Base-by-base conservation (phyloP, 2,329 filamentous ascomycete species). In the Epichloe aotearoae region DNA sequence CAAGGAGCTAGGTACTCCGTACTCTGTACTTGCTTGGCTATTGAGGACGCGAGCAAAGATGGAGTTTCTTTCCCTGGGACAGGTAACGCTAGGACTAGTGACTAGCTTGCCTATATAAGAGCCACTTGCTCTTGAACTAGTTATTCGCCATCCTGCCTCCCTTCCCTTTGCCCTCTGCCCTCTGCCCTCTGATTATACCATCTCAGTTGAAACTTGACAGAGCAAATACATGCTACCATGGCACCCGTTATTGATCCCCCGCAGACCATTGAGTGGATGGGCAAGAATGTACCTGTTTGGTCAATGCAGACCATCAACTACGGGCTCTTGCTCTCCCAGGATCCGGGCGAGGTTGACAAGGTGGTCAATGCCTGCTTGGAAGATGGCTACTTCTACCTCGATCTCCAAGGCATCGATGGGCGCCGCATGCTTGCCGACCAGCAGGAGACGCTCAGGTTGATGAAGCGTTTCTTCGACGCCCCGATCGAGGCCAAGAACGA, bases 401-500 rank as follows among this genome's bases (percentile, higher is more conserved):
- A 79, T 59, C 68, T 79, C 10, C 59, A 72, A 54, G 68, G 66
- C 54, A 73, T 77, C 53, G 75, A 78, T 57, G 75, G 75, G 54
- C 72, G 73, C 53, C 62, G 74, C 45, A 70, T 76, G 62, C 67
- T 78, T 51, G 66, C 70, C 37, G 75, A 79, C 61, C 69, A 75
- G 55, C 67, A 77, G 59, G 69, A 75, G 56, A 72, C 71, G 2
- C 67, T 78, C 33, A 67, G 71, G 54, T 68, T 78, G 40, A 79
- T 79, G 76, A 65, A 76, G 60, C 71, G 71, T 49, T 79, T 77
- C 68, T 79, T 79, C 54, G 70, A 71, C 34, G 61, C 70, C 0
- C 73, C 75, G 0, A 60, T 77, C 15, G 75, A 78, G 63, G 69
- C 65, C 41, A 79, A 79, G 71, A 79, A 77, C 59, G 71, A 79